Percentiles rank a stretch among this genome's conserved stretches.
phyloP scores from a whole-genome alignment of 140 eudicot species.

The Anethum foeniculum region DNA sequence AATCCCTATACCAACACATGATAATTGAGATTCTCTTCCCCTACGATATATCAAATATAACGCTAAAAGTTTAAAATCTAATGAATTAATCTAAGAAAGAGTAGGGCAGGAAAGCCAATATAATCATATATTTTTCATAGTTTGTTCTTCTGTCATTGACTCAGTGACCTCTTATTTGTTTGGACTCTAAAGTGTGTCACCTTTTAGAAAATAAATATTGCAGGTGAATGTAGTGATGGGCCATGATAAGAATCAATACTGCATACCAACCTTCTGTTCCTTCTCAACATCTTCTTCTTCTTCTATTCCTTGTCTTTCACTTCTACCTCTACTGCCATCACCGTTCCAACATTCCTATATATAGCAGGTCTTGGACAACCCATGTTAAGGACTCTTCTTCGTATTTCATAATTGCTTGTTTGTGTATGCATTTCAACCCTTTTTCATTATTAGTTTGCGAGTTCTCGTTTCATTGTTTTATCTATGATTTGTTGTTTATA shows the following conservation, averaged over 20 bases:
- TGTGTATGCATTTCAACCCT: background rate
- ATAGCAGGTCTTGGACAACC: background rate
- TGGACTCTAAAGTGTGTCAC: background rate
- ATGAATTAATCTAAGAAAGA: background rate
- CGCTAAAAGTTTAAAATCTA: background rate
- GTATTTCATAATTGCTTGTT: background rate
- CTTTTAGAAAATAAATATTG: slow-evolving; percentile 1
- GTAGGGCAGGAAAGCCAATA: background rate
- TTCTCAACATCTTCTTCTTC: slow-evolving; percentile 2
- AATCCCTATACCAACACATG: background rate
- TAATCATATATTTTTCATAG: background rate
- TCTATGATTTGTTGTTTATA: background rate
- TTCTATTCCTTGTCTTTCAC: background rate
- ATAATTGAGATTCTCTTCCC: slow-evolving; percentile 6
- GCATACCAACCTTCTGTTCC: slow-evolving; percentile 6
- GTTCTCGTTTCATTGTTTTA: slow-evolving; percentile 1
- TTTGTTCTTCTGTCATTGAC: slow-evolving; percentile 5
- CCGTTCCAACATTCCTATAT: background rate
- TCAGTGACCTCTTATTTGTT: background rate
- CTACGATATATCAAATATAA: background rate
- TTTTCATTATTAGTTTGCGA: background rate
- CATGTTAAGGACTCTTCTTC: background rate
- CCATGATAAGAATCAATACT: slow-evolving; percentile 3
- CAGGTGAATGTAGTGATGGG: slow-evolving; percentile 9
- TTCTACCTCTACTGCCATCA: background rate